These are phyloP conservation scores for Astrothelium macrocarpum DNA, from an alignment of 495 filamentous ascomycete species.

Conservation along the genomic window DNA sequence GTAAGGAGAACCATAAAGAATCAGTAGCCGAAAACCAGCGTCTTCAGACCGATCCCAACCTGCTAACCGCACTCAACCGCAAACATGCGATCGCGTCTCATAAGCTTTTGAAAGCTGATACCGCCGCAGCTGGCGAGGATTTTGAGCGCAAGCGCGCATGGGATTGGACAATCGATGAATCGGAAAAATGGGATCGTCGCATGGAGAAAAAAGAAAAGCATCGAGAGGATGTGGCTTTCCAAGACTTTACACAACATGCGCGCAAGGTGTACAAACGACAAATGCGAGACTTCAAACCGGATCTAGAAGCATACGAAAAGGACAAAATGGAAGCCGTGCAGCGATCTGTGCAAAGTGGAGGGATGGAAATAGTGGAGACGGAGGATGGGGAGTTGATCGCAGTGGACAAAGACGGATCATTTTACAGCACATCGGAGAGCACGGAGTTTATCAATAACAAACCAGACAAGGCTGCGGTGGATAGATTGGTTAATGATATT, in stretches of 20 bases:
- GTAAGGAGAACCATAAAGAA: conserved; percentile 59
- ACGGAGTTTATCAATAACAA: conserved; percentile 74
- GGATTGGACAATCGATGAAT: conserved; percentile 96
- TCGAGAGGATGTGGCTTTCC: conserved; percentile 78
- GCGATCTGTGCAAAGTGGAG: conserved; percentile 66
- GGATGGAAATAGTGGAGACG: conserved; percentile 86
- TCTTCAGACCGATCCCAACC: conserved; percentile 61
- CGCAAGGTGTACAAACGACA: conserved; percentile 91
- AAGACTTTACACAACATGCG: conserved; percentile 78
- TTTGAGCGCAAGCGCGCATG: conserved; percentile 96
- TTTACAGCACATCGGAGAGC: conserved; percentile 78
- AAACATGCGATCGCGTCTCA: conserved; percentile 80
- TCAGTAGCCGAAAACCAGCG: conserved; percentile 75
- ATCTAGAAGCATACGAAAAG: conserved; percentile 73
- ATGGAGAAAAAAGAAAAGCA: conserved; percentile 76
- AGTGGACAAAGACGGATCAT: conserved; percentile 78
- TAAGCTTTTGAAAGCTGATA: conserved; percentile 87
- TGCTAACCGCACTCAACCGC: conserved; percentile 61
- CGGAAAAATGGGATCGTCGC: conserved; percentile 84
- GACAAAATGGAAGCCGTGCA: conserved; percentile 79
- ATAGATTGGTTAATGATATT: conserved; percentile 76
- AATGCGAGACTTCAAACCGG: conserved; percentile 49
- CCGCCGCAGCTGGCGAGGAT: conserved; percentile 73
- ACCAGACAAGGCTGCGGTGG: conserved; percentile 82
- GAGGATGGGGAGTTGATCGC: conserved; percentile 90